These are phyloP conservation scores for Hyaloscypha hepaticicola DNA, from an alignment of 495 filamentous ascomycete species.

Conservation along the genomic window DNA sequence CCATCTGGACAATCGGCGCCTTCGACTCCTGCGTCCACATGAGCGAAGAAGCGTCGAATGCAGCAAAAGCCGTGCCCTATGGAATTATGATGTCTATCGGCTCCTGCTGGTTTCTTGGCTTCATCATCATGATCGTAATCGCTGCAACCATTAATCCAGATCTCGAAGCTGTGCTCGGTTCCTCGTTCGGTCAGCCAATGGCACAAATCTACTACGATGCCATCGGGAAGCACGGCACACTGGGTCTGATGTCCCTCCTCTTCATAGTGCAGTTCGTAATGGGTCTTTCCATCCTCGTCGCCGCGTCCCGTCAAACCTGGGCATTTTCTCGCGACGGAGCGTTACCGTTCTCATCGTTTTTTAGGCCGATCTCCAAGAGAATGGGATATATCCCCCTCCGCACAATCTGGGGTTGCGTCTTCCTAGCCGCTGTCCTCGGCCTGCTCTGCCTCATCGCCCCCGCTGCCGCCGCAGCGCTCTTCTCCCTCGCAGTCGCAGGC, in stretches of 20 bases:
- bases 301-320: slow-evolving; percentile 54
- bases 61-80: slow-evolving; percentile 58
- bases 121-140: slow-evolving; percentile 50
- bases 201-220: slow-evolving; percentile 58
- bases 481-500: slow-evolving; percentile 56
- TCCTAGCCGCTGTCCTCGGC: slow-evolving; percentile 53
- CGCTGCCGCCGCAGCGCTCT: slow-evolving; percentile 54
- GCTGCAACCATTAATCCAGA: slow-evolving; percentile 49
- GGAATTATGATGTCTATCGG: slow-evolving; percentile 59
- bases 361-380: slow-evolving; percentile 54
- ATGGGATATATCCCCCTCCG: slow-evolving; percentile 62
- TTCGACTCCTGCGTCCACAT: slow-evolving; percentile 53
- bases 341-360: slow-evolving; percentile 51
- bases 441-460: slow-evolving; percentile 54
- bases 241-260: slow-evolving; percentile 57
- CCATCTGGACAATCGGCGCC: slow-evolving; percentile 66
- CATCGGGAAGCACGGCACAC: slow-evolving; percentile 48
- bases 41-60: slow-evolving; percentile 64
- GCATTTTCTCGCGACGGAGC: slow-evolving; percentile 55
- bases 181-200: slow-evolving; percentile 52
- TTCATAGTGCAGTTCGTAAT: slow-evolving; percentile 55
- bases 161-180: slow-evolving; percentile 40
- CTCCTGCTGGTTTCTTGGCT: slow-evolving; percentile 52
- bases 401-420: slow-evolving; percentile 57
- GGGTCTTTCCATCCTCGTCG: slow-evolving; percentile 53